Conservation (phyloP, 139 green algal genomes). For the Spirogloea muscicola region DNA sequence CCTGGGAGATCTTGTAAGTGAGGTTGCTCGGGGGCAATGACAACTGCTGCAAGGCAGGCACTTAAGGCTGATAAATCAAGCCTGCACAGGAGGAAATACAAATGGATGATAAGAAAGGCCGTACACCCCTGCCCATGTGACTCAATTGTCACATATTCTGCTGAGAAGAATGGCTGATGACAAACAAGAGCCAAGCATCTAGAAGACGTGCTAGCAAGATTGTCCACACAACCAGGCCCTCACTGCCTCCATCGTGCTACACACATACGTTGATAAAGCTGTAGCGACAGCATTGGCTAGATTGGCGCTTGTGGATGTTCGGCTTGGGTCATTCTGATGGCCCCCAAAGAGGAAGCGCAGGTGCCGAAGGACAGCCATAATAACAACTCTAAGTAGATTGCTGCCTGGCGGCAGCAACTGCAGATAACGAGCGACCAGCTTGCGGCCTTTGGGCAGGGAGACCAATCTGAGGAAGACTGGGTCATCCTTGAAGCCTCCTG, state of each 20-base stretch:
- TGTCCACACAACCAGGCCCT: constrained; percentile 7
- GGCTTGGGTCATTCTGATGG: constrained; percentile 8
- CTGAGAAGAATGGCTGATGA: too few relatives aligned
- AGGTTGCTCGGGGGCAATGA: constrained; percentile 1
- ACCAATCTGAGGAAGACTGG: constrained; percentile 38
- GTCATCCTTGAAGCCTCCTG: constrained; percentile 18
- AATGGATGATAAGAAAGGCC: not conserved
- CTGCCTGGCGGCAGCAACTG: constrained; percentile 13
- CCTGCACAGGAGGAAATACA: not conserved
- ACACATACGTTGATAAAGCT: not conserved
- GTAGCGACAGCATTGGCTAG: constrained; percentile 18
- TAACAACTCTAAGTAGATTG: constrained; percentile 4
- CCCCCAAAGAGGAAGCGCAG: constrained; percentile 35
- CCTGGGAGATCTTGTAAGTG: not conserved
- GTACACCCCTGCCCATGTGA: constrained; percentile 2
- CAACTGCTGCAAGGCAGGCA: constrained; percentile 8
- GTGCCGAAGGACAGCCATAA: constrained; percentile 35
- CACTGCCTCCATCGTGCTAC: not conserved
- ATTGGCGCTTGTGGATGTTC: not conserved
- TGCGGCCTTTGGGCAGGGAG: constrained; percentile 38
- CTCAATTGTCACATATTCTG: too few relatives aligned
- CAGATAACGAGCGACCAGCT: constrained; percentile 40
- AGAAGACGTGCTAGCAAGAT: constrained; percentile 17
- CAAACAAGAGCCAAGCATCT: too few relatives aligned
- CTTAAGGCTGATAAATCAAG: not conserved